Percentiles rank a stretch among this genome's conserved stretches.
Evolutionary conservation across 1,284 basidiomycete species (phyloP).

Genomic region (Austroboletus niveus): DNA sequence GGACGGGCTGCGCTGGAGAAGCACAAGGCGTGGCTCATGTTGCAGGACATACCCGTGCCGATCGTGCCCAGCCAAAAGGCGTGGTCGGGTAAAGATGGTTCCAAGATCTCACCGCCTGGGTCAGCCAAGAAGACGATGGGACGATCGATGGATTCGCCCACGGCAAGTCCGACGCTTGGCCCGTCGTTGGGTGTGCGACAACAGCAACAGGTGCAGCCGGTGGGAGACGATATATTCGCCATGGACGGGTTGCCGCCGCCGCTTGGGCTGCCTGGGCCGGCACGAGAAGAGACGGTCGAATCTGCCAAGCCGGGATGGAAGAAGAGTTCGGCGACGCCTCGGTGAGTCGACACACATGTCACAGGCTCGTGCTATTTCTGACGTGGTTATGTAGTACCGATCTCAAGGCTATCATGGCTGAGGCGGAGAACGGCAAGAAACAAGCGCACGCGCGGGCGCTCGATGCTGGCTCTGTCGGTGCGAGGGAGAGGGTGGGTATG

Average conservation of each 20-base stretch:
- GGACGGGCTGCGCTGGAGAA: conserved; percentile 61
- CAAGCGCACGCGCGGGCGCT: conserved; percentile 1
- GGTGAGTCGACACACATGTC: conserved; percentile 35
- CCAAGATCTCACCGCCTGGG: conserved; percentile 18
- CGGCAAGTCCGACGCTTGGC: conserved; percentile 14
- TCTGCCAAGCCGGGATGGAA: conserved; percentile 40
- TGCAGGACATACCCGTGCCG: conserved; percentile 78
- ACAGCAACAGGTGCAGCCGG: background rate
- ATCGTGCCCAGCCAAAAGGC: conserved; percentile 47
- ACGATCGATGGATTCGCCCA: conserved; percentile 7
- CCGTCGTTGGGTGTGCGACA: conserved; percentile 5
- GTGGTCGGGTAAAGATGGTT: conserved; percentile 21
- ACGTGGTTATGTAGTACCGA: conserved; percentile 53
- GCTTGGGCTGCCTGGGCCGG: too few relatives aligned
- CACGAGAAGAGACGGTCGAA: background rate
- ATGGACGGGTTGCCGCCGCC: conserved; percentile 20
- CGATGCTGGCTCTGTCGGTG: background rate
- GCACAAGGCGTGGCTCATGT: conserved; percentile 74
- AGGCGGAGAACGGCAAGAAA: conserved; percentile 48
- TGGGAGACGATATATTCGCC: conserved; percentile 53
- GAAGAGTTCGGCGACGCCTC: conserved; percentile 34
- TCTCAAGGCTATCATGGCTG: conserved; percentile 85
- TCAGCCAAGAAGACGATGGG: conserved; percentile 34
- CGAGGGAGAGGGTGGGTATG: too few relatives aligned
- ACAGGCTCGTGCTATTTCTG: background rate